These are phyloP conservation scores for Globisporangium heterothallicum DNA, from an alignment of 352 stramenopile species.

Conservation along the genomic window DNA sequence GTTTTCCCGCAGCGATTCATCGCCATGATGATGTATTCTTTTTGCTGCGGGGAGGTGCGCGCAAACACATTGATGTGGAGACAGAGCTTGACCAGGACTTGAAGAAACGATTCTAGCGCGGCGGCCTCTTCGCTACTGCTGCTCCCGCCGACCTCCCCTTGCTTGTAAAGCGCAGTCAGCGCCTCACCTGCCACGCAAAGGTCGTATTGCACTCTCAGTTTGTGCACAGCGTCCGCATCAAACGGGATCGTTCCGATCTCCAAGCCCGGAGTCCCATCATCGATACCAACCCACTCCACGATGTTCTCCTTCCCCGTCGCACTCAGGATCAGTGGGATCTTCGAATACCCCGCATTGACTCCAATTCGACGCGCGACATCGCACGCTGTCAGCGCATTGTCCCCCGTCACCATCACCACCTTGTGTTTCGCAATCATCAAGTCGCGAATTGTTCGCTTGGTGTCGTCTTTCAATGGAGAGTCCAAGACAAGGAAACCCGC, in stretches of 20 bases:
- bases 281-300: constrained; percentile 24
- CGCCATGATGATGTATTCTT: constrained; percentile 88
- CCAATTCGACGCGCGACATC: constrained; percentile 89
- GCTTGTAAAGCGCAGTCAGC: constrained; percentile 15
- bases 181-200: constrained; percentile 39
- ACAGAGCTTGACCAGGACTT: constrained; percentile 19
- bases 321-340: constrained; percentile 23
- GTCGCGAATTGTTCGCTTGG: constrained; percentile 76
- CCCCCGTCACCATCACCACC: constrained; percentile 94
- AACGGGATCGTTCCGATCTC: constrained; percentile 17
- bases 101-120: constrained; percentile 25
- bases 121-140: constrained; percentile 16
- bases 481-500: constrained; percentile 91
- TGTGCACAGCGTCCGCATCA: constrained; percentile 2
- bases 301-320: not conserved
- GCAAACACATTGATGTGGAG: constrained; percentile 83
- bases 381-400: constrained; percentile 90
- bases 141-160: not conserved
- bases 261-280: constrained; percentile 15
- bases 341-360: constrained; percentile 32
- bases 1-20: constrained; percentile 83
- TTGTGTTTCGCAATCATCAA: constrained; percentile 72
- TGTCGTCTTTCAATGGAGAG: constrained; percentile 91
- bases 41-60: constrained; percentile 88
- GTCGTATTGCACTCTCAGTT: constrained; percentile 20